These are phyloP conservation scores for Talaromyces pinophilus DNA, from an alignment of 2,329 filamentous ascomycete species.

Conservation along the genomic window DNA sequence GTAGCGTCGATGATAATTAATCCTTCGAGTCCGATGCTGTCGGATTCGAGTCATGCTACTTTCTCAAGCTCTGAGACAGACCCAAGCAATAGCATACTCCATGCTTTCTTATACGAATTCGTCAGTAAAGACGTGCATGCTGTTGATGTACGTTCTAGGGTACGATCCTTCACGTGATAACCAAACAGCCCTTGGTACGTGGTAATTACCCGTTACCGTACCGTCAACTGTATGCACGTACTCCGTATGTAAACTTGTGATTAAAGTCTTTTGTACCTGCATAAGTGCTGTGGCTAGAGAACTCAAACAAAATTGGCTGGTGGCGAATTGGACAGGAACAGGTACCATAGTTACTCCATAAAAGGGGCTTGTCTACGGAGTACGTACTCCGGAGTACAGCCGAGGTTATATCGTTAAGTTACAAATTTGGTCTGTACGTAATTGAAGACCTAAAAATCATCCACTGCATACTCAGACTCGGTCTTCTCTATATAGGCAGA, in stretches of 20 bases:
- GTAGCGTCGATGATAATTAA: not conserved
- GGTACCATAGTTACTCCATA: not conserved
- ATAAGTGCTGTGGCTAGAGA: conserved; percentile 10
- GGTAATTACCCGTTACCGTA: not conserved
- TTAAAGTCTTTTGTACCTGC: conserved; percentile 7
- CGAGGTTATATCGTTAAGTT: not conserved
- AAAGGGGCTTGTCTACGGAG: not conserved
- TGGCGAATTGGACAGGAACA: not conserved
- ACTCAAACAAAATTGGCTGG: conserved; percentile 11
- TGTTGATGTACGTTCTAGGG: not conserved
- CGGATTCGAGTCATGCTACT: not conserved
- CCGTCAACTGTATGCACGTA: not conserved
- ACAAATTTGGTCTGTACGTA: not conserved
- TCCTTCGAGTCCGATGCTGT: not conserved
- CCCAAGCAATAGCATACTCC: not conserved
- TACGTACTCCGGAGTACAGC: not conserved
- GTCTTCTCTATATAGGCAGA: not conserved
- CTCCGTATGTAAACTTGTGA: too few species aligned
- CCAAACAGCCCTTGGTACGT: not conserved
- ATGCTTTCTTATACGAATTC: not conserved
- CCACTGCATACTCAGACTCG: not conserved
- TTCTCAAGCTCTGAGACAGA: not conserved
- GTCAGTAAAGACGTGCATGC: not conserved
- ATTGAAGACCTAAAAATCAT: not conserved
- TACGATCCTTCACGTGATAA: not conserved